These are phyloP conservation scores for Flaveria linearis DNA, from an alignment of 129 eudicot genomes.

Conservation along the genomic window DNA sequence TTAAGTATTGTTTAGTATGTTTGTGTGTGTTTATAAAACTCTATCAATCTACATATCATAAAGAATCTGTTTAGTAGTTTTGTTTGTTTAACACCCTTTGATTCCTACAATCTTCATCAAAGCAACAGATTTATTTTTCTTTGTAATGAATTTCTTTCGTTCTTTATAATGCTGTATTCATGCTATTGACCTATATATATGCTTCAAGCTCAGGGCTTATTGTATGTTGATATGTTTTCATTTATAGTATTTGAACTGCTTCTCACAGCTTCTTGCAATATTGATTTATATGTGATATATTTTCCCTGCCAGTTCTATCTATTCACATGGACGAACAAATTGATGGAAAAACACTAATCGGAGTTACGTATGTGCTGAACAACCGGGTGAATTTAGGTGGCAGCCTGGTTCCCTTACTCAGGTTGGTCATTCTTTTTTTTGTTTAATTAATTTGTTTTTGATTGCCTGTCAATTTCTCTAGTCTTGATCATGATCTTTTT, in stretches of 20 bases:
- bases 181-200: slow-evolving; percentile 12
- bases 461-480: neutral
- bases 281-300: neutral
- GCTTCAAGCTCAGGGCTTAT: neutral
- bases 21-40: too few relatives aligned
- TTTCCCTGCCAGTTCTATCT: slow-evolving; percentile 51
- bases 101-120: neutral
- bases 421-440: slow-evolving; percentile 49
- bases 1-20: too few relatives aligned
- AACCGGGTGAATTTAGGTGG: slow-evolving; percentile 99
- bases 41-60: too few relatives aligned
- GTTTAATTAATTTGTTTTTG: neutral
- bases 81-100: too few relatives aligned
- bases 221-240: neutral
- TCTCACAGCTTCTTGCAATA: neutral
- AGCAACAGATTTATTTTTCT: slow-evolving; percentile 1
- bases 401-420: slow-evolving; percentile 99
- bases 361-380: slow-evolving; percentile 87
- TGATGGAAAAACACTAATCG: slow-evolving; percentile 87
- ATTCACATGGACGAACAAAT: slow-evolving; percentile 99
- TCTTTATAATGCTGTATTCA: neutral
- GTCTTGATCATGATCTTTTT: slow-evolving; percentile 11
- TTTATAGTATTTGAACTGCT: slow-evolving; percentile 6
- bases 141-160: neutral
- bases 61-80: too few relatives aligned